Evolutionary conservation across 2,329 filamentous ascomycete genomes (phyloP).

Genomic region (Chalaropsis ovoidea): DNA sequence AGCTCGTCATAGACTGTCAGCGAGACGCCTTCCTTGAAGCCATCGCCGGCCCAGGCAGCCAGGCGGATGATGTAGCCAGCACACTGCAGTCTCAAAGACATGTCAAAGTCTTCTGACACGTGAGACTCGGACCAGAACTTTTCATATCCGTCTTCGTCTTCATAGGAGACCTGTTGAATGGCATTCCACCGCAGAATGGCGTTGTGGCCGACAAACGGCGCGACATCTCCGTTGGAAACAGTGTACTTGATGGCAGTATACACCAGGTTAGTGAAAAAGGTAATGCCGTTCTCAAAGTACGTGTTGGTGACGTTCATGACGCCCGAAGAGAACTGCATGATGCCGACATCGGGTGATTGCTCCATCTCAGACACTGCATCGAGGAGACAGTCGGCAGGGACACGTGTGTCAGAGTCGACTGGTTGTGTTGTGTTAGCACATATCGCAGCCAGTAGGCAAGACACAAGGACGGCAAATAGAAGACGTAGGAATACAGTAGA

Average conservation of each 20-base stretch:
- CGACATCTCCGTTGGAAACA: conserved; percentile 67
- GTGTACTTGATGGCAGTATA: conserved; percentile 68
- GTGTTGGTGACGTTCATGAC: conserved; percentile 70
- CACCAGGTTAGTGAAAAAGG: conserved; percentile 63
- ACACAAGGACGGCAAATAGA: too few species aligned
- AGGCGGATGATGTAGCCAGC: conserved; percentile 63
- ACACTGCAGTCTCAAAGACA: conserved; percentile 66
- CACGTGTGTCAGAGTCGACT: conserved; percentile 67
- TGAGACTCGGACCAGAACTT: conserved; percentile 76
- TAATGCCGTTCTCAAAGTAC: conserved; percentile 61
- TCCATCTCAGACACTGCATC: conserved; percentile 77
- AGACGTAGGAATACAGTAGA: too few species aligned
- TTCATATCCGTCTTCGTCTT: conserved; percentile 59
- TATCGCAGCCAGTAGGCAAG: too few species aligned
- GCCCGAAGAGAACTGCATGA: conserved; percentile 66
- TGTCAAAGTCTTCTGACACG: conserved; percentile 73
- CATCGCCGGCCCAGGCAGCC: conserved; percentile 62
- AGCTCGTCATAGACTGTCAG: conserved; percentile 77
- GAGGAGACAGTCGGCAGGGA: conserved; percentile 64
- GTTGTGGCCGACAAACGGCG: conserved; percentile 73
- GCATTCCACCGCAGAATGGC: conserved; percentile 66
- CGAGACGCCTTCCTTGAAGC: conserved; percentile 74
- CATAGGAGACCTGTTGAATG: conserved; percentile 61
- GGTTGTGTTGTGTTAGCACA: too few species aligned
- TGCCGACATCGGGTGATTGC: conserved; percentile 65